Conservation (phyloP, 192 early-diverging fungal species). For the Coemansia sp. region DNA sequence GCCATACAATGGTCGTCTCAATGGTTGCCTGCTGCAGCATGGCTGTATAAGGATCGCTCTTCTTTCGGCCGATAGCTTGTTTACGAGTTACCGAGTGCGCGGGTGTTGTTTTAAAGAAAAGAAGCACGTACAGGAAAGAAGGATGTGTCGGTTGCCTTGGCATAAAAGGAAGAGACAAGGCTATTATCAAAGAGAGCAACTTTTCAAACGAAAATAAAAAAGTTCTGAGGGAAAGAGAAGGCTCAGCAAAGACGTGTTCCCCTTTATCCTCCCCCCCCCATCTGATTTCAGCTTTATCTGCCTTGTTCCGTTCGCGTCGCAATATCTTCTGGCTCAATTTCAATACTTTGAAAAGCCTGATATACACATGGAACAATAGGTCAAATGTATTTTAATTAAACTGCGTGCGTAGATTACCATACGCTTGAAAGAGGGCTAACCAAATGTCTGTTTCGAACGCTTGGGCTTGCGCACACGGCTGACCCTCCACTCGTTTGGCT, state of each 20-base stretch:
- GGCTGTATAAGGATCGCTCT: not conserved
- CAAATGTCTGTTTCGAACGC: constrained; percentile 81
- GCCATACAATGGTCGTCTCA: constrained; percentile 37
- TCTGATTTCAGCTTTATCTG: not conserved
- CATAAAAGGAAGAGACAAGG: not conserved
- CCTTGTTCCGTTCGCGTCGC: not conserved
- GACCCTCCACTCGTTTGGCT: constrained; percentile 96
- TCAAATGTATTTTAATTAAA: too few species aligned
- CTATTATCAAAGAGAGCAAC: too few species aligned
- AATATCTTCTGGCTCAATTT: not conserved
- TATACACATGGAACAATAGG: too few species aligned
- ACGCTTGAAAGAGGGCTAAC: constrained; percentile 25
- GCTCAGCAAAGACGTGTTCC: not conserved
- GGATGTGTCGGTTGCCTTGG: not conserved
- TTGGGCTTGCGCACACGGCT: constrained; percentile 71
- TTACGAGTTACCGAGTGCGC: not conserved
- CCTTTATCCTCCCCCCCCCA: not conserved
- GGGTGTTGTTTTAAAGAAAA: too few species aligned
- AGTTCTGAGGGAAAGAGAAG: not conserved
- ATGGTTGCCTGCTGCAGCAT: constrained; percentile 1
- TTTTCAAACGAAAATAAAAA: not conserved
- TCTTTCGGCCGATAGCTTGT: not conserved
- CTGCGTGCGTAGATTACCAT: not conserved
- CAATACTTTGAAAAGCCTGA: not conserved
- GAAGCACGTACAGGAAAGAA: not conserved